phyloP scores from a whole-genome alignment of 306 rosid genomes.

The Hippophae tibetana region DNA sequence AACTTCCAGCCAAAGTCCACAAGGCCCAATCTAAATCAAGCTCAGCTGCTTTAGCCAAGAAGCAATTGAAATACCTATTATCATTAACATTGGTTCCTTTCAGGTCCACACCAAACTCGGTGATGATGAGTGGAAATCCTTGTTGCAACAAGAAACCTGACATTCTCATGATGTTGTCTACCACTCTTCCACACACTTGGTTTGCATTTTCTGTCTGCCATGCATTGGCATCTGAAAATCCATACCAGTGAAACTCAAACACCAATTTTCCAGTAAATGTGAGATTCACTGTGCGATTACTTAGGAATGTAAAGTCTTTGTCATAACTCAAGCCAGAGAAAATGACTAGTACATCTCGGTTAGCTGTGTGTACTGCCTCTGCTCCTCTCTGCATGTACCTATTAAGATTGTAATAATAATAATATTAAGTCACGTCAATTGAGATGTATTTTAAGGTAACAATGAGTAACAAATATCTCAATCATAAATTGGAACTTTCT shows the following conservation, averaged over 20 bases:
- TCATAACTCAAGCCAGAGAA: constrained; percentile 67
- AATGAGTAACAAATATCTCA: no score
- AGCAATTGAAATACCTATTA: constrained; percentile 65
- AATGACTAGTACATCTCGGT: constrained; percentile 63
- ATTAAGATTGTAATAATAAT: not conserved
- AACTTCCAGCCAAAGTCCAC: constrained; percentile 84
- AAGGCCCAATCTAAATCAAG: constrained; percentile 74
- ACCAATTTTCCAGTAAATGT: constrained; percentile 53
- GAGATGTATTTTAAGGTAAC: no score
- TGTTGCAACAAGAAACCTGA: constrained; percentile 52
- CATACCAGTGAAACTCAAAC: constrained; percentile 75
- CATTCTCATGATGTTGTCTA: constrained; percentile 31
- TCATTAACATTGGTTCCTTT: constrained; percentile 79
- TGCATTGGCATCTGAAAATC: constrained; percentile 54
- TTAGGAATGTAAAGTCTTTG: constrained; percentile 56
- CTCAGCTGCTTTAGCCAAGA: constrained; percentile 53
- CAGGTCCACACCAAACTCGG: constrained; percentile 71
- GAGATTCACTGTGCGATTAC: constrained; percentile 31
- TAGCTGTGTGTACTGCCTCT: constrained; percentile 79
- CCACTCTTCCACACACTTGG: constrained; percentile 70
- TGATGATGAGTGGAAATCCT: constrained; percentile 72
- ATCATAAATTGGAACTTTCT: no score
- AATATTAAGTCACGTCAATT: not conserved
- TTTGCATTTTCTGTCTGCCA: constrained; percentile 68
- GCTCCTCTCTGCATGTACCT: constrained; percentile 93